phyloP scores from a whole-genome alignment of 352 stramenopile genomes.

The Phytophthora parvispora region DNA sequence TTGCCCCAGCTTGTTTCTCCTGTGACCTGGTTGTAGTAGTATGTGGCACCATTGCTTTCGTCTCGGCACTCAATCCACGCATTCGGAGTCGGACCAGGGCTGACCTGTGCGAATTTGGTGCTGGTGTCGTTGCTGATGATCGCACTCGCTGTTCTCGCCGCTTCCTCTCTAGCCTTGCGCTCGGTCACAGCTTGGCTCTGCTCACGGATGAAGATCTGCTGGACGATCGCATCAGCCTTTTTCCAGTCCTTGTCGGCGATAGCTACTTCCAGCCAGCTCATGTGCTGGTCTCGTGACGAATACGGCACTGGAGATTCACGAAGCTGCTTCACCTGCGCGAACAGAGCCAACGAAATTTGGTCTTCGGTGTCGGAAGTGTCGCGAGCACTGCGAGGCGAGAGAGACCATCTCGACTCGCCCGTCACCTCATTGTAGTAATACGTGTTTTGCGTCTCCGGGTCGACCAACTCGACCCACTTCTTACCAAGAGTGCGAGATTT shows the following conservation, averaged over 20 bases:
- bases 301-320: slow-evolving; percentile 62
- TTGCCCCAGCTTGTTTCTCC: slow-evolving; percentile 57
- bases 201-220: slow-evolving; percentile 79
- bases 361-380: slow-evolving; percentile 57
- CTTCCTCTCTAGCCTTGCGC: slow-evolving; percentile 23
- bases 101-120: background rate
- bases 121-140: background rate
- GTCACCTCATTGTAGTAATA: slow-evolving; percentile 95
- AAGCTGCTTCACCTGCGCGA: slow-evolving; percentile 61
- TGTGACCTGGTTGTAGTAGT: slow-evolving; percentile 57
- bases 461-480: slow-evolving; percentile 89
- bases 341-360: slow-evolving; percentile 71
- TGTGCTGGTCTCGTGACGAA: slow-evolving; percentile 63
- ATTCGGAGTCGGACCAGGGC: background rate
- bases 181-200: slow-evolving; percentile 52
- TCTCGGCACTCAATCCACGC: slow-evolving; percentile 38
- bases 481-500: slow-evolving; percentile 61
- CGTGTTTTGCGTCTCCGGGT: slow-evolving; percentile 81
- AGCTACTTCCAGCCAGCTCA: slow-evolving; percentile 76
- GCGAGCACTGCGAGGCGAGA: slow-evolving; percentile 76
- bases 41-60: slow-evolving; percentile 47
- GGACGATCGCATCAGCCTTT: slow-evolving; percentile 75
- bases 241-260: slow-evolving; percentile 69
- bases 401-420: slow-evolving; percentile 88
- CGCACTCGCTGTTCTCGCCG: background rate